A percentile compares a stretch with the other conserved stretches of the same genome.
phyloP scores from a whole-genome alignment of 495 filamentous ascomycete genomes.

The Penicillium daleae region DNA sequence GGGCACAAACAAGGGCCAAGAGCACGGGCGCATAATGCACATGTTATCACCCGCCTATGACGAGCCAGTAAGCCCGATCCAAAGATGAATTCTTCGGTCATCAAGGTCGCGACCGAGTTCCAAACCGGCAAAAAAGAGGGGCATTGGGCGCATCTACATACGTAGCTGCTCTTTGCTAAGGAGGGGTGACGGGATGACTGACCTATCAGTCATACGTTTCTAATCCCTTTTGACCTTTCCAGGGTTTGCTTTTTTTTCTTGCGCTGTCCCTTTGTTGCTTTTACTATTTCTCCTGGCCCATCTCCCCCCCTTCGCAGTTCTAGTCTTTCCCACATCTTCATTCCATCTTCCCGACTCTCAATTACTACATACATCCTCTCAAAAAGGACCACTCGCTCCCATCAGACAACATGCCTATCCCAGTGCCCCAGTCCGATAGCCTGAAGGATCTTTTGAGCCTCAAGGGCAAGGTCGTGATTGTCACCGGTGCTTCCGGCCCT shows the following conservation, averaged over 20 bases:
- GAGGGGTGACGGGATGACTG: not conserved
- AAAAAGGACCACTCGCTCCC: too few species aligned
- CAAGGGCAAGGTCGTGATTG: constrained; percentile 73
- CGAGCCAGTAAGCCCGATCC: not conserved
- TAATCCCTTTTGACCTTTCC: not conserved
- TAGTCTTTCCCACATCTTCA: not conserved
- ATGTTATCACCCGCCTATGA: not conserved
- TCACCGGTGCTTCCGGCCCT: constrained; percentile 72
- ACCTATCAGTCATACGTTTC: not conserved
- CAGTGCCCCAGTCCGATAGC: constrained; percentile 58
- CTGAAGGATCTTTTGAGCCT: constrained; percentile 70
- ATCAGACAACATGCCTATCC: constrained; percentile 52
- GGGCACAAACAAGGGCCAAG: not conserved
- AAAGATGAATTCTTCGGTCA: not conserved
- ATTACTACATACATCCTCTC: not conserved
- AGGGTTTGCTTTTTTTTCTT: not conserved
- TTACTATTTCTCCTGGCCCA: not conserved
- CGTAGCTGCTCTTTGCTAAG: not conserved
- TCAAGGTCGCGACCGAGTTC: constrained; percentile 8
- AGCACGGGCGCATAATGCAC: not conserved
- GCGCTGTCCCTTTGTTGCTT: not conserved
- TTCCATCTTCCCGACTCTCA: not conserved
- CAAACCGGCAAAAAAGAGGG: constrained; percentile 3
- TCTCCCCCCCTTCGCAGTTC: not conserved
- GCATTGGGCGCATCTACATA: not conserved